Evolutionary conservation across 2,329 filamentous ascomycete species (phyloP).

Genomic region (Fusarium hainanense): DNA sequence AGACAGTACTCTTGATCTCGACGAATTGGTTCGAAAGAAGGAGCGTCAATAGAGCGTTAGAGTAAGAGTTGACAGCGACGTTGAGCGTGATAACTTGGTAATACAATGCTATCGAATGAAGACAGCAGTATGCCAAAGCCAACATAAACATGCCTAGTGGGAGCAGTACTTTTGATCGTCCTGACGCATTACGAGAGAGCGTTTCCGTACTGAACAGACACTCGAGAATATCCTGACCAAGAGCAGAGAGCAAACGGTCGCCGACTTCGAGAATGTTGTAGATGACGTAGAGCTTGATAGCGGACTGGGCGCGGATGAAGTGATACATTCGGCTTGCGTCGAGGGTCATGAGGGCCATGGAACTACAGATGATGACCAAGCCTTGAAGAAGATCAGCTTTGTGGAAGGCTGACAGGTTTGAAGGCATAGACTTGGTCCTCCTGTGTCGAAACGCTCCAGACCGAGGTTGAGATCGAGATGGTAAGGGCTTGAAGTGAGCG

Average conservation of each 20-base stretch:
- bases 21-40: conserved; percentile 98
- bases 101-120: conserved; percentile 89
- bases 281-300: conserved; percentile 98
- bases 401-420: conserved; percentile 84
- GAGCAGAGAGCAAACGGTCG: conserved; percentile 87
- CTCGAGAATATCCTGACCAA: conserved; percentile 96
- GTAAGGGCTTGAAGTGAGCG: conserved; percentile 27
- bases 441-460: conserved; percentile 67
- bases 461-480: conserved; percentile 44
- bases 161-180: conserved; percentile 88
- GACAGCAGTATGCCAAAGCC: conserved; percentile 86
- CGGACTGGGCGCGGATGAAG: conserved; percentile 93
- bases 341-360: conserved; percentile 84
- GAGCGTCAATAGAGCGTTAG: conserved; percentile 91
- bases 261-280: conserved; percentile 97
- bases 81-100: conserved; percentile 98
- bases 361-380: conserved; percentile 86
- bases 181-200: conserved; percentile 85
- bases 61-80: conserved; percentile 98
- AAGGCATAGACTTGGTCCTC: conserved; percentile 85
- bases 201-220: conserved; percentile 95
- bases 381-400: conserved; percentile 97
- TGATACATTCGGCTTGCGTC: conserved; percentile 99
- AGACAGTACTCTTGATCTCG: conserved; percentile 97
- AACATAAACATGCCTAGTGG: conserved; percentile 93